Conservation (phyloP, 2,329 filamentous ascomycete genomes). For the Cercospora zeae-maydis region DNA sequence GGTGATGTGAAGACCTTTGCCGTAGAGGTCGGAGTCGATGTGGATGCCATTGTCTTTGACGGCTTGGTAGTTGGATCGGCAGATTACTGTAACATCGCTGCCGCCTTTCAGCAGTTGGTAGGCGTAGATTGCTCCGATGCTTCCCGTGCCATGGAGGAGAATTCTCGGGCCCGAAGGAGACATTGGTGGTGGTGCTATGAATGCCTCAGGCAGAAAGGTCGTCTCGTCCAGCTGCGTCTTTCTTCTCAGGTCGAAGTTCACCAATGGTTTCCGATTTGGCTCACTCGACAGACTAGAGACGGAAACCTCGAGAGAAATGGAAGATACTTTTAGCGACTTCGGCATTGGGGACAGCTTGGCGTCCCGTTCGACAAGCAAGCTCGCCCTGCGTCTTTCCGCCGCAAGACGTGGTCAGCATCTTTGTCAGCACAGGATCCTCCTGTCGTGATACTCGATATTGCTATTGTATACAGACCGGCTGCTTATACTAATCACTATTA, state of each 20-base stretch:
- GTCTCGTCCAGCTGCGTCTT: background rate
- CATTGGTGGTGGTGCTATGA: background rate
- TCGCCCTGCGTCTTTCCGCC: slow-evolving; percentile 5
- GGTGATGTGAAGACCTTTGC: slow-evolving; percentile 36
- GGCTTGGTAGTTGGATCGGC: slow-evolving; percentile 46
- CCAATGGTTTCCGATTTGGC: too few species aligned
- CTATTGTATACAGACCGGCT: background rate
- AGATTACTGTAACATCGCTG: slow-evolving; percentile 42
- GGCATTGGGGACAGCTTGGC: slow-evolving; percentile 5
- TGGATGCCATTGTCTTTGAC: slow-evolving; percentile 42
- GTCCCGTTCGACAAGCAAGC: background rate
- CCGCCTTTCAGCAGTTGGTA: slow-evolving; percentile 42
- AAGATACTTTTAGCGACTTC: slow-evolving; percentile 2
- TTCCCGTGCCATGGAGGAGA: slow-evolving; percentile 45
- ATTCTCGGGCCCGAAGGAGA: slow-evolving; percentile 26
- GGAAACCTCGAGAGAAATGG: background rate
- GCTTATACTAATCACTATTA: background rate
- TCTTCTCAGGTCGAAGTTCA: too few species aligned
- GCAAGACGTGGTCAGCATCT: too few species aligned
- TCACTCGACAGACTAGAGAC: background rate
- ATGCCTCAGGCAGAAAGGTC: background rate
- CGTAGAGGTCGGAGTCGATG: slow-evolving; percentile 41
- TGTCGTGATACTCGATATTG: background rate
- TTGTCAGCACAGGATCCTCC: too few species aligned
- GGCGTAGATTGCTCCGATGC: slow-evolving; percentile 43